These are phyloP conservation scores for Sapria himalayana DNA, from an alignment of 345 rosid species.

Conservation along the genomic window DNA sequence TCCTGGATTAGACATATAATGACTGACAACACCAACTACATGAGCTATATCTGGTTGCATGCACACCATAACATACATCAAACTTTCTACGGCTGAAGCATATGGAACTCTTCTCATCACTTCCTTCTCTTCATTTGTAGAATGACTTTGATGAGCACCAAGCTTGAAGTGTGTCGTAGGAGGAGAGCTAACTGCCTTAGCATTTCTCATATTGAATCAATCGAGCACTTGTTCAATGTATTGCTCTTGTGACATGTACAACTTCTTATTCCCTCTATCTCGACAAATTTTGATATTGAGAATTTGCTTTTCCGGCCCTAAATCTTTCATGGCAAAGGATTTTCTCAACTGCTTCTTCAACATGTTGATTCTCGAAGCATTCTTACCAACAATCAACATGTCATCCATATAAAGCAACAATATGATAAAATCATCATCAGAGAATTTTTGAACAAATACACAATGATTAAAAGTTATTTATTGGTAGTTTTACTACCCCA, in stretches of 20 bases:
- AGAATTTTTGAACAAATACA: slow-evolving; percentile 2
- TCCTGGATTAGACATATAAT: slow-evolving; percentile 1
- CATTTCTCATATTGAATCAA: background rate
- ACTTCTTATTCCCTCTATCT: background rate
- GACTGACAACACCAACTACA: background rate
- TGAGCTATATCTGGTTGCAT: background rate
- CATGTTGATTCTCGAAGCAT: background rate
- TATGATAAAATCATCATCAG: background rate
- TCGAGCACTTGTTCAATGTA: slow-evolving; percentile 3
- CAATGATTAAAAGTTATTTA: background rate
- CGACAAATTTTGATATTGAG: background rate
- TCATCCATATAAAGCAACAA: slow-evolving; percentile 3
- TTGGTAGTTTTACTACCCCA: background rate
- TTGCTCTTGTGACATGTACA: background rate
- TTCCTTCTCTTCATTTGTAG: background rate
- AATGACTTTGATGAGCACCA: slow-evolving; percentile 1
- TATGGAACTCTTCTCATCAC: slow-evolving; percentile 4
- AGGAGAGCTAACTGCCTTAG: slow-evolving; percentile 2
- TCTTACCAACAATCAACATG: background rate
- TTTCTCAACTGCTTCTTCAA: slow-evolving; percentile 1
- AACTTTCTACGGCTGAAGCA: background rate
- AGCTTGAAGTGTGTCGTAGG: background rate
- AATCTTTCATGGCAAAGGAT: background rate
- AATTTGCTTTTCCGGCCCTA: slow-evolving; percentile 2
- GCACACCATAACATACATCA: background rate